Base-by-base conservation (phyloP, 345 rosid genomes). In the Luvunga scandens region DNA sequence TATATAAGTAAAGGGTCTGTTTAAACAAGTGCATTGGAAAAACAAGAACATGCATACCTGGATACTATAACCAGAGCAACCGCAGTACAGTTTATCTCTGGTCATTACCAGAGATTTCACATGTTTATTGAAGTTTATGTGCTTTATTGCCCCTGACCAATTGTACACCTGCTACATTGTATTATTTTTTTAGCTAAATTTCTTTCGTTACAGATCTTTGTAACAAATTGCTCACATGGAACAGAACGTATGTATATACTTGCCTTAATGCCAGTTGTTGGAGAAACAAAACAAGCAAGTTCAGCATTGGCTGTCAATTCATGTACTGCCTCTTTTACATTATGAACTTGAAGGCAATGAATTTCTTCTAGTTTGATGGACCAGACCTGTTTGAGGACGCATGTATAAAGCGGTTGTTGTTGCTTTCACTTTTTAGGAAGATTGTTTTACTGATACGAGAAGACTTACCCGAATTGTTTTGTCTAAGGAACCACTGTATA, bases 401-500 rank as follows among this genome's bases (percentile, higher is more conserved):
- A 80, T 21, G 12, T 14, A 34, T 33, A 60, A n/a, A 24, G 7
- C 71, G 1, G 42, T 9, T 67, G 30, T 67, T 67, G 21, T 67
- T 67, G 9, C 19, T 67, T 33, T 22, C 0, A 7, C 0, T 19
- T 1, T 19, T 31, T 65, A 45, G 12, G 59, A 4, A 45, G 50
- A 45, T 4, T 27, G 5, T 45, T 13, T 33, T 9, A n/a, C 34
- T 39, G 57, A 42, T 25, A 7, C 19, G 25, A 25, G 39, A 39
- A 63, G 42, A 66, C 85, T 87, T 82, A 88, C 95, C 79, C 91
- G 83, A 62, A 89, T 88, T 1, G 93, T 88, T 80, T 86, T 91
- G 83, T 91, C 95, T 50, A 88, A 73, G 33, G 95, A 91, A 65
- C 93, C 89, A 36, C 91, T 89, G 78, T 91, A 89, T 7, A 91